Conservation (phyloP, 345 rosid genomes). For the Eucalyptus cladocalyx region DNA sequence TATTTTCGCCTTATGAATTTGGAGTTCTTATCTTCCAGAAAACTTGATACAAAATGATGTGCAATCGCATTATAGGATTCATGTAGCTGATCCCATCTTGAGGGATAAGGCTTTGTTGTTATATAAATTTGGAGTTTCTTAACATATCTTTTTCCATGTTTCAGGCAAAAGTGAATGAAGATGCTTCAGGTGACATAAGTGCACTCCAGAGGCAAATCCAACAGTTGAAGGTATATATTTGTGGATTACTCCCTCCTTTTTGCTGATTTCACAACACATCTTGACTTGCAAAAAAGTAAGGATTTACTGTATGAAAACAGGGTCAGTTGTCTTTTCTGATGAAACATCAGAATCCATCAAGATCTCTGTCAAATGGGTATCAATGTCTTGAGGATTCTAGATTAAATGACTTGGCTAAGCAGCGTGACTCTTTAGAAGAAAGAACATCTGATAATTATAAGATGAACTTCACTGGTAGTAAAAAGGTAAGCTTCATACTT, state of each 20-base stretch:
- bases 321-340: constrained; percentile 52
- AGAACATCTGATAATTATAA: constrained; percentile 7
- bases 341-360: constrained; percentile 37
- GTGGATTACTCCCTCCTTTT: background rate
- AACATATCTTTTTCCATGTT: background rate
- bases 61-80: background rate
- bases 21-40: background rate
- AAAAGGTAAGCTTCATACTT: constrained; percentile 23
- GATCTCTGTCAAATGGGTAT: constrained; percentile 11
- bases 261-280: background rate
- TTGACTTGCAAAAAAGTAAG: background rate
- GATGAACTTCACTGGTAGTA: constrained; percentile 7
- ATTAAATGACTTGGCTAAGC: constrained; percentile 2
- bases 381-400: constrained; percentile 24
- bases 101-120: background rate
- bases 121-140: background rate
- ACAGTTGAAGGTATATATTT: constrained; percentile 48
- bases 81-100: background rate
- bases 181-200: constrained; percentile 81
- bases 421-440: constrained; percentile 13
- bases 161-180: constrained; percentile 93
- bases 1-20: background rate
- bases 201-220: constrained; percentile 79
- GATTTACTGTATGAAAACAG: constrained; percentile 22
- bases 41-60: background rate